A percentile compares a stretch with the other conserved stretches of the same genome.
phyloP scores from a whole-genome alignment of 2,329 filamentous ascomycete genomes.

The Diaporthe nobilis region DNA sequence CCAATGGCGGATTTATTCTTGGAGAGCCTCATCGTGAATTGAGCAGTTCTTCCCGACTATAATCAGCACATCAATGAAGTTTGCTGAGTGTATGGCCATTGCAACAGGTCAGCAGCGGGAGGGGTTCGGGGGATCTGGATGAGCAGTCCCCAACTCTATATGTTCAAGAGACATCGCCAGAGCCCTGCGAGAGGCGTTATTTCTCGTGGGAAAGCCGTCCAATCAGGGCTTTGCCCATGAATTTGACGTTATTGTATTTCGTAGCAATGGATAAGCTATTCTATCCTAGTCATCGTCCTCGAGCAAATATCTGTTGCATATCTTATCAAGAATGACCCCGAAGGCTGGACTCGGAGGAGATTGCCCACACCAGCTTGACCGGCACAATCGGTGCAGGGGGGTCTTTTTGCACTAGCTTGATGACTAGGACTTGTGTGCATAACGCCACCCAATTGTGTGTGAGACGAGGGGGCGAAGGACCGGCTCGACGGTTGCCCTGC shows the following conservation, averaged over 20 bases:
- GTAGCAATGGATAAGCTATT: constrained; percentile 6
- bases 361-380: background rate
- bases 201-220: too few relatives aligned
- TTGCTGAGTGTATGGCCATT: background rate
- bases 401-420: constrained; percentile 14
- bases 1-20: background rate
- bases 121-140: background rate
- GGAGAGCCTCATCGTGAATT: constrained; percentile 31
- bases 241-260: constrained; percentile 25
- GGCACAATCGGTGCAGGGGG: constrained; percentile 16
- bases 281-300: background rate
- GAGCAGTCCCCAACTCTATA: background rate
- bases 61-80: background rate
- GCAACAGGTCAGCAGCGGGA: background rate
- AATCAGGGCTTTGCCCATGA: background rate
- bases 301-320: background rate
- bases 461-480: background rate
- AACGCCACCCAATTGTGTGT: background rate
- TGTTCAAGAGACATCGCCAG: background rate
- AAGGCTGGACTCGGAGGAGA: background rate
- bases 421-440: background rate
- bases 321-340: constrained; percentile 1
- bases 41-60: background rate
- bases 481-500: background rate
- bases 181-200: background rate